These are phyloP conservation scores for Rhinocladiella similis DNA, from an alignment of 2,329 filamentous ascomycete species.

Conservation along the genomic window DNA sequence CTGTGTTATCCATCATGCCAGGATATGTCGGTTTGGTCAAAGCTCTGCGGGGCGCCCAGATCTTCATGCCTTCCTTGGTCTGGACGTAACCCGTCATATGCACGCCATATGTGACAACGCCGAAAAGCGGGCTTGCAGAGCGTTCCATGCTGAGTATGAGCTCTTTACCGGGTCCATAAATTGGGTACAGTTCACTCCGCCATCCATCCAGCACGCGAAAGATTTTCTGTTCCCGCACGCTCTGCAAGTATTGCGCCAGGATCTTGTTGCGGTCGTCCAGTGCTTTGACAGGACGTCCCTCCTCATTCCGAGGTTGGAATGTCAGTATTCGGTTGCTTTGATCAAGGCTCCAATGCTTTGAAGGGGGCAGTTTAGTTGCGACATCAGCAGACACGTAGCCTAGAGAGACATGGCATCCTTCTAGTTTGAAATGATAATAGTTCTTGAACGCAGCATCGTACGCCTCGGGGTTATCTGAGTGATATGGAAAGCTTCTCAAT, in stretches of 20 bases:
- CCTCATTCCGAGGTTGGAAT: conserved; percentile 23
- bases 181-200: conserved; percentile 77
- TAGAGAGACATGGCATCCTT: conserved; percentile 61
- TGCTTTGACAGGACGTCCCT: conserved; percentile 36
- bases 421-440: conserved; percentile 66
- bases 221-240: conserved; percentile 68
- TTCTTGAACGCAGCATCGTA: conserved; percentile 56
- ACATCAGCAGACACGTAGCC: conserved; percentile 55
- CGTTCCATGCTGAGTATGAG: conserved; percentile 75
- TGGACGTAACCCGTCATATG: conserved; percentile 76
- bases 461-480: conserved; percentile 57
- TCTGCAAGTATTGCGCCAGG: conserved; percentile 58
- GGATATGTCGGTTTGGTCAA: conserved; percentile 81
- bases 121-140: conserved; percentile 71
- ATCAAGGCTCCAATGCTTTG: conserved; percentile 19
- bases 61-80: conserved; percentile 59
- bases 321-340: conserved; percentile 13
- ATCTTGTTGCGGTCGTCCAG: conserved; percentile 63
- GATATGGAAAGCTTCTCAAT: conserved; percentile 71
- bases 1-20: conserved; percentile 92
- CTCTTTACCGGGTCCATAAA: conserved; percentile 63
- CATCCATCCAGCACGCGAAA: conserved; percentile 78
- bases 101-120: conserved; percentile 74
- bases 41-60: conserved; percentile 83
- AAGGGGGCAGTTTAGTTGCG: conserved; percentile 18